Base-by-base conservation (phyloP, 78 protist genomes). In the Speleostelium caveatum region DNA sequence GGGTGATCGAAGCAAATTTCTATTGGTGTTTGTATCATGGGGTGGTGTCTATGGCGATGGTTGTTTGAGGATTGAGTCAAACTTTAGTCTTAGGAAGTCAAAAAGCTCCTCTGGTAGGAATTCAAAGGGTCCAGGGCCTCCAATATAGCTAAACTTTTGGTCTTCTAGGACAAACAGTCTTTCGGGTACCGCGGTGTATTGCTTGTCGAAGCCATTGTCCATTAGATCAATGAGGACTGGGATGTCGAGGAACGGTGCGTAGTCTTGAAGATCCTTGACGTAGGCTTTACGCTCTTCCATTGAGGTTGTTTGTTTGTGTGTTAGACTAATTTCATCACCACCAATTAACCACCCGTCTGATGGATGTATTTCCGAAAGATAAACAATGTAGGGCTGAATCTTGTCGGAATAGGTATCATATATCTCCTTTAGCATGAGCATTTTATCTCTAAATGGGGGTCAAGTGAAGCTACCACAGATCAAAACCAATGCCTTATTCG, bases 81-180 rank as follows among this genome's bases (percentile, higher is more conserved):
- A 77, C 51, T 73, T 69, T 2, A 67, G 65, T n/a, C 51, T 49
- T 32, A 83, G 67, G 45, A 49, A 83, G 17, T 67, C 38, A 3
- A 26, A n/a, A 30, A 83, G 24, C 24, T 83, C 73, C 33, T 83
- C 91, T 19, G 91, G 91, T 12, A 69, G 2, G 45, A 83, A 83
- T 55, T 63, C 49, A 45, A 83, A 83, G 14, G 91, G 91, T 22
- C 91, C 91, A 19, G 77, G 79, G 28, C 91, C 91, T 42, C 91
- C 91, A 32, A 83, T 51, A 71, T 83, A 83, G 19, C 49, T 39
- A 63, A 83, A 83, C 28, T 83, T 68, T 2, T 69, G 67, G 33
- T 83, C 42, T 45, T 83, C 91, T 16, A 83, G 8, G 19, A 83
- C 73, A 51, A 41, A 83, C 17, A 69, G 16, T 32, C 91, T 35